Conservation (phyloP, 2,329 filamentous ascomycete genomes). For the Neurospora crassa region DNA sequence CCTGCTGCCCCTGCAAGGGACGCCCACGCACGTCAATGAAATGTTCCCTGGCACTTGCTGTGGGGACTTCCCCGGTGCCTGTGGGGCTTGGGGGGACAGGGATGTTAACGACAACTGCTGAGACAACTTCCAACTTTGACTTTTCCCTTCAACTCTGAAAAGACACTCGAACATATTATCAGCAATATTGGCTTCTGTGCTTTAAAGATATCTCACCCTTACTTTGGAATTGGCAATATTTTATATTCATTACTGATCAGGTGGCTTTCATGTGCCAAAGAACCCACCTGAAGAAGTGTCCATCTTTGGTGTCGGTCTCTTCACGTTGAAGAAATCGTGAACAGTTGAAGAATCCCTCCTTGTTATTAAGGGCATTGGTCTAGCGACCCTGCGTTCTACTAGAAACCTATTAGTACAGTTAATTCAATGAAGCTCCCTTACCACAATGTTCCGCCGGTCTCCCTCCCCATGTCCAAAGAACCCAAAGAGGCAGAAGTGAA, state of each 20-base stretch:
- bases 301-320: neutral
- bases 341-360: neutral
- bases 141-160: neutral
- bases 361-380: neutral
- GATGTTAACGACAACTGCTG: neutral
- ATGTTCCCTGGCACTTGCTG: neutral
- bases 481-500: too few relatives aligned
- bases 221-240: neutral
- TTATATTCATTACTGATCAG: neutral
- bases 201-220: neutral
- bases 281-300: neutral
- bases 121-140: neutral
- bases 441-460: neutral
- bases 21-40: neutral
- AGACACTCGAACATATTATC: neutral
- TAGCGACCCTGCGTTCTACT: neutral
- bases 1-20: neutral
- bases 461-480: neutral
- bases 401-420: neutral
- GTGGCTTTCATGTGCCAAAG: neutral
- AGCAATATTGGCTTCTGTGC: rapidly evolving
- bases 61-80: neutral
- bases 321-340: neutral
- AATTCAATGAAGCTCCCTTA: neutral
- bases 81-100: neutral